Base-by-base conservation (phyloP, 768 basidiomycete species). In the Serendipita sp. region DNA sequence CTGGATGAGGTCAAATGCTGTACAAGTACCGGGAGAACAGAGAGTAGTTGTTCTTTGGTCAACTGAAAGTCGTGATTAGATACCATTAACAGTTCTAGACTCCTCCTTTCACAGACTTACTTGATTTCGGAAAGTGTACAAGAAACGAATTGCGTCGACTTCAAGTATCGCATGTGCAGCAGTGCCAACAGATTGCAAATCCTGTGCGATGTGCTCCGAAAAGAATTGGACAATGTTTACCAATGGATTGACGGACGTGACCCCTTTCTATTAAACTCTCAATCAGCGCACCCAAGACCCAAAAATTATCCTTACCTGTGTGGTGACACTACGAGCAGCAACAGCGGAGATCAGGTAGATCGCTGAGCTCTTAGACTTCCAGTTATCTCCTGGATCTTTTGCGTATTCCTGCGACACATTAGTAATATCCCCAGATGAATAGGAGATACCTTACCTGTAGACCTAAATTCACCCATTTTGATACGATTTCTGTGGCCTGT, bases 191-290 rank as follows among this genome's bases (percentile, higher is more conserved):
- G 89, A 86, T 66, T 83, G 86, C 44, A 98, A 75, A 73, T 99
- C 96, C 66, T 85, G 79, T 71, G 85, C 90, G 13, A 97, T 87
- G 69, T 96, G 83, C 23, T 92, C 85, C 15, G 88, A 88, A 76
- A 98, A 99, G 77, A 96, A 98, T 69, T 91, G 83, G 70, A 99
- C 88, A 36, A 98, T 87, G 71, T 98, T 89, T 36, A 98, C 87
- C 63, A 94, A 81, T 1, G 86, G 80, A 70, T 97, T 99, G 40
- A 87, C 89, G 16, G 91, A 88, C 1, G 94, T 97, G 37, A 97
- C 94, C 50, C 95, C 95, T 66, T 88, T 91, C 86, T 91, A 66
- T 0, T 60, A 18, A 52, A 23, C 18, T 29, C 29, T 6, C 3
- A 44, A 37, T 64, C 11, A 40, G 34, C 16, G 3, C 44, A 8